phyloP scores from a whole-genome alignment of 2,329 filamentous ascomycete species.

The Graphilbum sp. region DNA sequence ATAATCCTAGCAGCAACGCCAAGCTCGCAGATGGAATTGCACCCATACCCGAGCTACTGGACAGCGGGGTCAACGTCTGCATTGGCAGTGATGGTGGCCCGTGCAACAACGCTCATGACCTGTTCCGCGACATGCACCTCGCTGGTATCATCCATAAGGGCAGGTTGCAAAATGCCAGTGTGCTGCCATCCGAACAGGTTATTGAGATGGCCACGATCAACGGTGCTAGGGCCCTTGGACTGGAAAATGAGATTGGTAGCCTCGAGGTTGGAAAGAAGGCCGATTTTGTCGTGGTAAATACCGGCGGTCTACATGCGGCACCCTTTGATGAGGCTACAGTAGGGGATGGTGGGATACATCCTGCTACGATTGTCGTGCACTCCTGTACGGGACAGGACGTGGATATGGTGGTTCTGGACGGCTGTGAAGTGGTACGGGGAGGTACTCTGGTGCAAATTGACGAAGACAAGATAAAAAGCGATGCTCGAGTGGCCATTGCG shows the following conservation, averaged over 20 bases:
- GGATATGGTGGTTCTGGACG: neutral
- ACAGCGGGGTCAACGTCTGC: slow-evolving; percentile 13
- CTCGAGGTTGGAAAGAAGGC: slow-evolving; percentile 24
- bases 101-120: slow-evolving; percentile 11
- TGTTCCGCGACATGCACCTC: slow-evolving; percentile 12
- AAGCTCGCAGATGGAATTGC: slow-evolving; percentile 3
- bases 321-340: neutral
- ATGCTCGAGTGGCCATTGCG: neutral
- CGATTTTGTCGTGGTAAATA: slow-evolving; percentile 24
- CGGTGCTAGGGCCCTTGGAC: slow-evolving; percentile 22
- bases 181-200: slow-evolving; percentile 5
- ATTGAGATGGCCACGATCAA: slow-evolving; percentile 23
- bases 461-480: neutral
- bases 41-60: slow-evolving; percentile 7
- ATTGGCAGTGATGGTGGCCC: slow-evolving; percentile 15
- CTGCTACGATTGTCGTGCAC: neutral
- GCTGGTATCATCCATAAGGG: slow-evolving; percentile 12
- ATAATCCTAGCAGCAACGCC: slow-evolving; percentile 3
- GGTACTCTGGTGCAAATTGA: neutral
- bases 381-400: neutral
- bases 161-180: slow-evolving; percentile 8
- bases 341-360: neutral
- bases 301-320: neutral
- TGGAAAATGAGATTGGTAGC: slow-evolving; percentile 22
- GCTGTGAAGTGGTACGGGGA: neutral